These are phyloP conservation scores for Austroboletus niveus DNA, from an alignment of 1,284 basidiomycete genomes.

Conservation along the genomic window DNA sequence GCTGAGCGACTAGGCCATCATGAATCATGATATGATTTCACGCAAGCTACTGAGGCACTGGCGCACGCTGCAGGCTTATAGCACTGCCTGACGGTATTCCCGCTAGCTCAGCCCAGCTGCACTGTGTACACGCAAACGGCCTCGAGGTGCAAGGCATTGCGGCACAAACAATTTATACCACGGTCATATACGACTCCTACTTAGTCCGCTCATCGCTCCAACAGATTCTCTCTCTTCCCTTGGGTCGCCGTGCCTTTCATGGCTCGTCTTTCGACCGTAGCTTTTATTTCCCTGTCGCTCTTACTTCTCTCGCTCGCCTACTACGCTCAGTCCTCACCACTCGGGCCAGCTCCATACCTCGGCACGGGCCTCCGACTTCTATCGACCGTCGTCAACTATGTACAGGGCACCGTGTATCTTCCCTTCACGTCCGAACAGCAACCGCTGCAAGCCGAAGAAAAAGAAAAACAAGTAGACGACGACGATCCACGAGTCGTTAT, in stretches of 20 bases:
- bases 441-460: conserved; percentile 9
- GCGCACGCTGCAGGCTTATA: background rate
- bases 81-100: conserved; percentile 22
- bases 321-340: conserved; percentile 30
- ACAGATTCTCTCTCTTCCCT: background rate
- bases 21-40: background rate
- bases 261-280: conserved; percentile 21
- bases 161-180: background rate
- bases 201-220: conserved; percentile 7
- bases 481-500: conserved; percentile 11
- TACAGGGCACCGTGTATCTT: conserved; percentile 17
- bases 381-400: conserved; percentile 26
- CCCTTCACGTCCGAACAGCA: conserved; percentile 23
- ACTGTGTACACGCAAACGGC: conserved; percentile 22
- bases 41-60: background rate
- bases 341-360: conserved; percentile 34
- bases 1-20: no score
- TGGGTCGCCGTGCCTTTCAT: conserved; percentile 14
- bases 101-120: conserved; percentile 11
- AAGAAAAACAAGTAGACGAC: conserved; percentile 2
- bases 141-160: conserved; percentile 24
- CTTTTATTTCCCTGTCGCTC: conserved; percentile 26
- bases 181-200: conserved; percentile 16
- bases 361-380: conserved; percentile 22
- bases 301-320: conserved; percentile 32